A percentile compares a stretch with the other conserved stretches of the same genome.
Conservation (phyloP, 1,139 yeast genomes). For the Yamadazyma siamensis region DNA sequence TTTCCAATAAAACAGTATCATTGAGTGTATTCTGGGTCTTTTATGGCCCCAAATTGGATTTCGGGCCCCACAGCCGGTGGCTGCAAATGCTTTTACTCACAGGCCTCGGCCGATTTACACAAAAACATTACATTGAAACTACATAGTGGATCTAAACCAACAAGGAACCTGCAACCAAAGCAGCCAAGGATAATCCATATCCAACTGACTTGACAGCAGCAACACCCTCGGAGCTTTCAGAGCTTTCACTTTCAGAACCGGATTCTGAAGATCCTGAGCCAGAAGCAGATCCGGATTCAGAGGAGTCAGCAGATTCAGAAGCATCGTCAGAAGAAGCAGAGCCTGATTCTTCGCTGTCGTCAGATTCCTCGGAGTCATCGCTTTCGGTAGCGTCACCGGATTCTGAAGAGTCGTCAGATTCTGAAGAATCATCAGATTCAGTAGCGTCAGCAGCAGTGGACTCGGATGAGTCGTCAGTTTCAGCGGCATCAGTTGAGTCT, state of each 20-base stretch:
- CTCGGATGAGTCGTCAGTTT: too few relatives aligned
- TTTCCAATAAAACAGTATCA: too few relatives aligned
- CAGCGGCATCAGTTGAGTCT: slow-evolving; percentile 1
- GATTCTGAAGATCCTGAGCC: slow-evolving; percentile 11
- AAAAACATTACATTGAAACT: too few relatives aligned
- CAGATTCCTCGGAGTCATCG: slow-evolving; percentile 5
- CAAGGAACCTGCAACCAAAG: slow-evolving; percentile 14
- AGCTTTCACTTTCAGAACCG: slow-evolving; percentile 2
- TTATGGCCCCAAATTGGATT: too few relatives aligned
- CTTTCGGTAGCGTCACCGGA: slow-evolving; percentile 6
- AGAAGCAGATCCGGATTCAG: slow-evolving; percentile 6
- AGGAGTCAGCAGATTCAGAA: slow-evolving; percentile 9
- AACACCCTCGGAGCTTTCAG: slow-evolving; percentile 7
- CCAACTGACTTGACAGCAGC: slow-evolving; percentile 9
- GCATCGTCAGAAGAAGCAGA: slow-evolving; percentile 17
- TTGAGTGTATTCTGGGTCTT: too few relatives aligned
- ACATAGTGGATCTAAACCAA: slow-evolving; percentile 14
- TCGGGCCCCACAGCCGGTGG: too few relatives aligned
- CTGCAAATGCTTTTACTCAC: too few relatives aligned
- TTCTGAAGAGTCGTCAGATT: slow-evolving; percentile 4
- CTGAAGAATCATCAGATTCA: slow-evolving; percentile 8
- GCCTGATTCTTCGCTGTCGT: slow-evolving; percentile 9
- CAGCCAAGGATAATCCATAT: slow-evolving; percentile 13
- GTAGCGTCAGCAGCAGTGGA: slow-evolving; percentile 6
- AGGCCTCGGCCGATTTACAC: too few relatives aligned